Conservation (phyloP, 192 early-diverging fungal genomes). For the Coemansia sp. region DNA sequence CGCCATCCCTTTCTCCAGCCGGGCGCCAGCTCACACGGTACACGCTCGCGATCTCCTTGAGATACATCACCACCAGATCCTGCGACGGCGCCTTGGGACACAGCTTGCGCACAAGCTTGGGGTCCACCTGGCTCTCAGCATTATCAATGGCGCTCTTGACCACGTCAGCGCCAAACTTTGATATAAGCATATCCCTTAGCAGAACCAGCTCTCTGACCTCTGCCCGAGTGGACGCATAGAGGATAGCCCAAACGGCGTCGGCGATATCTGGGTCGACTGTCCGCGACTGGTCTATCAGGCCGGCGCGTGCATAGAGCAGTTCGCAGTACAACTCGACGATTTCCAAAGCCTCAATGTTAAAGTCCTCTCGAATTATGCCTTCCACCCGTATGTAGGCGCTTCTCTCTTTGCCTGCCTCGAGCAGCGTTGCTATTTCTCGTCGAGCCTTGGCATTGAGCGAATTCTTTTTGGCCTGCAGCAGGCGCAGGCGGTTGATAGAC, state of each 20-base stretch:
- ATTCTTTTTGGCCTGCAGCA: slow-evolving; percentile 84
- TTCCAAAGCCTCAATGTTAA: slow-evolving; percentile 88
- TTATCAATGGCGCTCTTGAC: slow-evolving; percentile 72
- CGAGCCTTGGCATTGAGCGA: slow-evolving; percentile 69
- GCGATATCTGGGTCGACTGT: slow-evolving; percentile 76
- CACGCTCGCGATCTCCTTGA: slow-evolving; percentile 83
- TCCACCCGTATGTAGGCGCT: slow-evolving; percentile 87
- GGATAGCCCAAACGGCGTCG: slow-evolving; percentile 85
- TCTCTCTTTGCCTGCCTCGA: slow-evolving; percentile 81
- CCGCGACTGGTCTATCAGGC: slow-evolving; percentile 79
- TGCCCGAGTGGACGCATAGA: slow-evolving; percentile 84
- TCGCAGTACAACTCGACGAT: slow-evolving; percentile 91
- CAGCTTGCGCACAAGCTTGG: slow-evolving; percentile 74
- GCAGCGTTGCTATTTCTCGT: slow-evolving; percentile 75
- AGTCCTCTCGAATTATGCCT: slow-evolving; percentile 93
- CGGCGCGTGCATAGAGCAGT: slow-evolving; percentile 80
- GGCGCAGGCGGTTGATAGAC: slow-evolving; percentile 79
- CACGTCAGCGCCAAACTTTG: slow-evolving; percentile 84
- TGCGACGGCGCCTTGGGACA: slow-evolving; percentile 73
- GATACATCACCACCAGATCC: slow-evolving; percentile 77
- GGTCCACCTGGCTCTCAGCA: slow-evolving; percentile 68
- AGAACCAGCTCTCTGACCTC: slow-evolving; percentile 79
- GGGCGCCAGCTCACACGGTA: slow-evolving; percentile 74
- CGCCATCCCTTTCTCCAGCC: slow-evolving; percentile 41
- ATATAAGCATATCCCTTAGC: slow-evolving; percentile 74